These are phyloP conservation scores for Dactylonectria macrodidyma DNA, from an alignment of 2,329 filamentous ascomycete genomes.

Conservation along the genomic window DNA sequence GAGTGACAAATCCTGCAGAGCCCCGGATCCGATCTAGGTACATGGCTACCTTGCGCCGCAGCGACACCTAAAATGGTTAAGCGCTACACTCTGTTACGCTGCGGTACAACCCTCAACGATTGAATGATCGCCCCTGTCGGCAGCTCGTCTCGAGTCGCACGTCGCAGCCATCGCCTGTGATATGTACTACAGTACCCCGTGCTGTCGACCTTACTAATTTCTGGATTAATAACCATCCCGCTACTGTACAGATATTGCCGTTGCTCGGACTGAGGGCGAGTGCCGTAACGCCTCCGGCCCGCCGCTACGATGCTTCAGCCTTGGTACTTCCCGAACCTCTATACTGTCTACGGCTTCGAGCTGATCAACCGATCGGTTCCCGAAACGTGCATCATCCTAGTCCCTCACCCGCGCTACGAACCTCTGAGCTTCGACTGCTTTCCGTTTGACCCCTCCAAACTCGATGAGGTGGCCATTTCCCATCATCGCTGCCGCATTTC, in stretches of 20 bases:
- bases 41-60: constrained; percentile 36
- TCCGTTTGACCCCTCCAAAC: constrained; percentile 1
- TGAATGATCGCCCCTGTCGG: constrained; percentile 16
- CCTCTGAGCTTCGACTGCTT: not conserved
- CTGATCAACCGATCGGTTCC: constrained; percentile 36
- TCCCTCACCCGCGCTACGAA: constrained; percentile 21
- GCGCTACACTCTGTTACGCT: constrained; percentile 11
- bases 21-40: constrained; percentile 45
- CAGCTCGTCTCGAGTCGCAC: constrained; percentile 8
- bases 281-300: not conserved
- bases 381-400: constrained; percentile 23
- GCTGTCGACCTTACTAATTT: too few species aligned
- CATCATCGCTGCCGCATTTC: constrained; percentile 10
- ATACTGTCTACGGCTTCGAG: constrained; percentile 27
- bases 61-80: constrained; percentile 31
- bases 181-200: too few species aligned
- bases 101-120: not conserved
- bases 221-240: too few species aligned
- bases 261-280: constrained; percentile 31
- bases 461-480: not conserved
- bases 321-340: not conserved
- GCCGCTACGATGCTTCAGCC: constrained; percentile 1
- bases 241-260: not conserved
- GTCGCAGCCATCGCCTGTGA: not conserved
- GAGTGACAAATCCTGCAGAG: constrained; percentile 43